Evolutionary conservation across 352 stramenopile genomes (phyloP), one percentile per base, ranked within the genome.

Genomic region (Globisporangium canariense): DNA sequence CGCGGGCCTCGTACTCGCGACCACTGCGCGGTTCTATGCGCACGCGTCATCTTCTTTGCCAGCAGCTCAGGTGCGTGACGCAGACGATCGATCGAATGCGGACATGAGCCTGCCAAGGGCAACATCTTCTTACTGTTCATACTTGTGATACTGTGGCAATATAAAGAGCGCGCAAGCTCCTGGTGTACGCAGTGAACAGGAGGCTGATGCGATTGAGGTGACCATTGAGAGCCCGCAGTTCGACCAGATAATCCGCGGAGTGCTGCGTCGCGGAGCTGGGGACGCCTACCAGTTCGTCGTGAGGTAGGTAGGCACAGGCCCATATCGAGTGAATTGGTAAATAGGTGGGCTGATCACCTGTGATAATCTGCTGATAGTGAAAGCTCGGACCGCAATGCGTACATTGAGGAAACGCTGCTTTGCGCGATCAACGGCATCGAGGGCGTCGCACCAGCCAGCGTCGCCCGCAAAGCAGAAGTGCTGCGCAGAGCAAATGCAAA

Each of bases 11-110:
- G 94, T 99, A 45, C 57, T 99, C 22, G 88, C 92, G 6, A 90
- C 87, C 13, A 96, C 93, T 8, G 93, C 96, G 38, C 84, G 96
- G 49, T 99, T 99, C 73, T 89, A 98, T 75, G 86, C 90, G 6
- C 93, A 82, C 30, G 54, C 51, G 13, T 66, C n/a, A 76, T 98
- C 34, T 56, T 57, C 9, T 20, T 30, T 0, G 60, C 30, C 20
- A 30, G 3, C 8, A n/a, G 22, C 61, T 45, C 58, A 56, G 30
- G 51, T 57, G 16, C 16, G 6, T 38, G 30, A 40, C 14, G 14
- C 51, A 28, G 25, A 28, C 25, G 25, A 18, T 20, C 51, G 18
- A 11, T 57, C 18, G 1, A 46, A 16, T 34, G n/a, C 3, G 22
- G 16, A 18, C 0, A 13, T 4, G 18, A 22, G 2, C 18, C 10